phyloP scores from a whole-genome alignment of 345 rosid species.

The Theobroma cacao region DNA sequence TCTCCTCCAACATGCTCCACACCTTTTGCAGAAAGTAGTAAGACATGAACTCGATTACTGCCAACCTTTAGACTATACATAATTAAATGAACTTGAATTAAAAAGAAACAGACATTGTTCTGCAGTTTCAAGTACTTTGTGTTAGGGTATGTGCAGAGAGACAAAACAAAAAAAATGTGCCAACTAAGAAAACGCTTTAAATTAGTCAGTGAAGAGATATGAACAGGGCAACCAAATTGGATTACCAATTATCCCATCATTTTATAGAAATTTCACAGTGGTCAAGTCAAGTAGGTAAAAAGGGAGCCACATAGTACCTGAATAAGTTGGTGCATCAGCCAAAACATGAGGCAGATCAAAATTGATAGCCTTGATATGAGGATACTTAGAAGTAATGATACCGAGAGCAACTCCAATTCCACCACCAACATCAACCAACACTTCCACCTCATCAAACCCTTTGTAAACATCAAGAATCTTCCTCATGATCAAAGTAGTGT shows the following conservation, averaged over 20 bases:
- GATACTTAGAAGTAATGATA: constrained; percentile 30
- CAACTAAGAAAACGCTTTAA: not conserved
- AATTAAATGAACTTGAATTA: not conserved
- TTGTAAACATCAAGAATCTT: constrained; percentile 30
- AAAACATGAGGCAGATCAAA: constrained; percentile 39
- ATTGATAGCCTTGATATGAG: constrained; percentile 34
- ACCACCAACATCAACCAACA: constrained; percentile 43
- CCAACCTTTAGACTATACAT: not conserved
- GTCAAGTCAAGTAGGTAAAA: not conserved
- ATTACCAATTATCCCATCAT: not conserved
- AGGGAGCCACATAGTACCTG: constrained; percentile 18
- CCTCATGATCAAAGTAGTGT: constrained; percentile 24
- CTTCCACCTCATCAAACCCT: constrained; percentile 26
- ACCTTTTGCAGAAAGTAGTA: not conserved
- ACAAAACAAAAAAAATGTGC: not conserved
- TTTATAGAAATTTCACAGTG: not conserved
- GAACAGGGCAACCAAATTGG: not conserved
- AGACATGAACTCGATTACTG: no score
- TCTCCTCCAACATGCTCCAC: not conserved
- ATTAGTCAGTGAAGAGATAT: no score
- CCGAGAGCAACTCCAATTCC: constrained; percentile 28
- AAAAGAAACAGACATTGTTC: not conserved
- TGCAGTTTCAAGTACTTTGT: not conserved
- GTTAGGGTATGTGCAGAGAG: not conserved
- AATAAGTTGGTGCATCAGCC: constrained; percentile 28